Base-by-base conservation (phyloP, 2,329 filamentous ascomycete species). In the Fusarium euwallaceae region DNA sequence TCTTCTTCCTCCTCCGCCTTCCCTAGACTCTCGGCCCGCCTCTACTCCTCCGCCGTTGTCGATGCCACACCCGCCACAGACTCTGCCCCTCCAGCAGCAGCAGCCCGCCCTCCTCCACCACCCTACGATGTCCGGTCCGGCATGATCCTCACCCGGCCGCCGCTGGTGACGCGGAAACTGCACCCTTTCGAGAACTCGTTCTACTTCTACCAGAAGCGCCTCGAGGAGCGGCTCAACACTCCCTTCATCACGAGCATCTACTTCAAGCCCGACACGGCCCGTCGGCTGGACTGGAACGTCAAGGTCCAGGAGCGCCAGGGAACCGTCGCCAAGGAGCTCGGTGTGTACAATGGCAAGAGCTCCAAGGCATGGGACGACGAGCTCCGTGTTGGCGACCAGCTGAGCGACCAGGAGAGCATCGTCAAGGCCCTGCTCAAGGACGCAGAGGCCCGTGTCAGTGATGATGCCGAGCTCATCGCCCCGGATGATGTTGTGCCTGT, bases 201-300 rank as follows among this genome's bases (percentile, higher is more conserved):
- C 86, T 98, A 93, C 88, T 95, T 99, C 82, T 99, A 99, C 86
- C 97, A 99, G 86, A 96, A 96, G 79, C 95, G 97, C 16, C 89
- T 99, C 70, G 98, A 98, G 84, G 97, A 99, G 87, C 94, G 97
- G 51, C 89, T 98, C 62, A 92, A 92, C 22, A 89, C 97, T 6
- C 94, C 95, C 2, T 99, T 98, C 83, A 93, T 93, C 66, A 91
- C 94, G 76, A 94, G 94, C 82, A 97, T 98, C 86, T 99, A 97
- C 89, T 97, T 95, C 90, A 97, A 97, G 87, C 92, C 92, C 77
- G 94, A 94, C 81, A 97, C 95, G 12, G 92, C 95, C 1, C 88
- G 91, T 10, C 94, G 95, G 76, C 87, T 95, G 61, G 95, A 98
- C 85, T 98, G 95, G 94, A 94, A 95, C 83, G 89, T 94, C 81